Evolutionary conservation across 2,329 filamentous ascomycete species (phyloP), one percentile per base, ranked within the genome.

Genomic region (Aspergillus clavatus): DNA sequence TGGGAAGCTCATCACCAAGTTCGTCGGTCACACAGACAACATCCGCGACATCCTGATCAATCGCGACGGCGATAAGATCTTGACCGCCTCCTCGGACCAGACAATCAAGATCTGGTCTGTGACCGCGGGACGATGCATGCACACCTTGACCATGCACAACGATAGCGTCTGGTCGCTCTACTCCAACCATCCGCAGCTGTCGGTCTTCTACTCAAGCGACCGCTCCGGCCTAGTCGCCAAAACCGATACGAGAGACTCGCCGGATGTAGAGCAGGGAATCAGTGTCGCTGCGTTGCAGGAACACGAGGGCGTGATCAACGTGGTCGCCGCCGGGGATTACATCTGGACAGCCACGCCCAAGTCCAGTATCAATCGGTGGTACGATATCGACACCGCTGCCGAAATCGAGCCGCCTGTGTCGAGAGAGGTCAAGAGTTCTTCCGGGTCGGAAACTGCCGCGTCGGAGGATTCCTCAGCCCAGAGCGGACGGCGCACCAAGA

Each of bases 101-200:
- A 97, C 93, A 0, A 85, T 98, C 72, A 98, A 98, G 72, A 82
- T 97, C 46, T 98, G 93, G 93, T 96, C 90, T 55, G 84, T 97
- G 56, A 93, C 87, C 8, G 91, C 89, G 18, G 93, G 93, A 44
- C 80, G 93, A 56, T 98, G 93, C 75, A 91, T 97, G 85, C 89
- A 96, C 69, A 98, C 93, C 0, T 79, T 98, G 57, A 96, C 90
- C 43, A 98, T 98, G 93, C 93, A 98, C 71, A 95, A 95, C 62
- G 89, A 95, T 62, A 96, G 90, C 63, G 88, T 98, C 18, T 98
- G 93, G 93, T 94, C 89, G 1, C 76, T 98, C 18, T 95, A 86
- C 68, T 96, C 93, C 0, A 84, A 91, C 43, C 82, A 95, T 57
- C 89, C 90, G 0, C 79, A 86, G 47, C 78, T 98, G 3, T 84